Percentiles rank a stretch among this genome's conserved stretches.
Evolutionary conservation across 1,284 basidiomycete species (phyloP).

Genomic region (Cystobasidium slooffiae): DNA sequence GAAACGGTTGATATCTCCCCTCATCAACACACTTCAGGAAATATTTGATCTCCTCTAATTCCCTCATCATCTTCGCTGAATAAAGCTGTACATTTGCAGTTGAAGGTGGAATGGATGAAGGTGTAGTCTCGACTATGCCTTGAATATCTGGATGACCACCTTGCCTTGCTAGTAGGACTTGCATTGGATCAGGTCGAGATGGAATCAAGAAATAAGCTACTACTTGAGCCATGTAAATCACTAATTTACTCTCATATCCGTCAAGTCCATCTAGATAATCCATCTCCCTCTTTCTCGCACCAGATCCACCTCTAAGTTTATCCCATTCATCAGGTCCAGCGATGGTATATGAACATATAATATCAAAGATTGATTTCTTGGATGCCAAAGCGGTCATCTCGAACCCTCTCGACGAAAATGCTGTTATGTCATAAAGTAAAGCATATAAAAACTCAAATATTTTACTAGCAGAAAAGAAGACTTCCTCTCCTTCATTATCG

Average conservation of each 20-base stretch:
- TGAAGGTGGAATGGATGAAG: not conserved
- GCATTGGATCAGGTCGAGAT: not conserved
- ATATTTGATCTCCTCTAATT: not conserved
- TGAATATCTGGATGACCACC: conserved; percentile 1
- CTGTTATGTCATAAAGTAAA: not conserved
- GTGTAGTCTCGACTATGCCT: conserved; percentile 12
- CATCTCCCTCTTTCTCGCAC: not conserved
- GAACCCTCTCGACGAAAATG: not conserved
- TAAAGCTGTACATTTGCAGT: not conserved
- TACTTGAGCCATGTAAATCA: conserved; percentile 20
- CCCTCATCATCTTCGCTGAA: not conserved
- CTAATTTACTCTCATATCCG: not conserved
- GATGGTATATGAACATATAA: conserved; percentile 2
- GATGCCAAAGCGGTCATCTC: not conserved
- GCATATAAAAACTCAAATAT: conserved; percentile 10
- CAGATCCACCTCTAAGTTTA: no score
- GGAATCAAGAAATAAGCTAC: conserved; percentile 8
- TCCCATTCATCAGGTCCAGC: not conserved
- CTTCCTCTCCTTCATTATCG: no score
- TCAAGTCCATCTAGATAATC: conserved; percentile 9
- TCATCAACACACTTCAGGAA: conserved; percentile 7
- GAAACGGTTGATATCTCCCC: not conserved
- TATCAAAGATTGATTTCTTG: conserved; percentile 6
- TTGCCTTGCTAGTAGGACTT: not conserved
- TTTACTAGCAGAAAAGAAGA: not conserved